Percentiles rank a stretch among this genome's conserved stretches.
These are phyloP conservation scores for Vitellaria paradoxa DNA, from an alignment of 179 eudicot genomes.

Conservation along the genomic window DNA sequence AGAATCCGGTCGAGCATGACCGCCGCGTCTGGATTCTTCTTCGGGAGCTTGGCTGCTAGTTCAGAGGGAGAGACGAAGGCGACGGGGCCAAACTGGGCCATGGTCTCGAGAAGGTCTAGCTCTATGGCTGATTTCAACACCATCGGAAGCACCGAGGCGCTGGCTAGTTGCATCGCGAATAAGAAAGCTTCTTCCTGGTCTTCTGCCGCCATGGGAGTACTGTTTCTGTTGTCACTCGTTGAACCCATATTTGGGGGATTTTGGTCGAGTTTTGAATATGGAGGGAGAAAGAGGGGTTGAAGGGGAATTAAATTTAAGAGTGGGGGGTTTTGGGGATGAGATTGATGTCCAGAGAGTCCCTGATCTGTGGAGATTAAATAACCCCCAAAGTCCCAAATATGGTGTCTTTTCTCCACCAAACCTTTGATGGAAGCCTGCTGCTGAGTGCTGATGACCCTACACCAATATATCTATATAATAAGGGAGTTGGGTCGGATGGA, in stretches of 20 bases:
- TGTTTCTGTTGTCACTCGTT: constrained; percentile 1
- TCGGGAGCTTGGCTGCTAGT: constrained; percentile 37
- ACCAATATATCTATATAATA: too few species aligned
- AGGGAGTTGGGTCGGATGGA: too few species aligned
- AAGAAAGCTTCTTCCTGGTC: constrained; percentile 27
- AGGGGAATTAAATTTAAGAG: too few species aligned
- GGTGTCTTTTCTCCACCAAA: too few species aligned
- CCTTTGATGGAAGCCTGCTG: too few species aligned
- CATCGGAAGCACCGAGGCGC: constrained; percentile 59
- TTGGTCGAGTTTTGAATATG: background rate
- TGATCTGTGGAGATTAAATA: too few species aligned
- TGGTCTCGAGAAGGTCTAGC: constrained; percentile 52
- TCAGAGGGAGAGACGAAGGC: constrained; percentile 39
- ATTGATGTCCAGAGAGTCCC: too few species aligned
- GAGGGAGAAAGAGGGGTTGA: background rate
- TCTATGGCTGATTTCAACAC: constrained; percentile 50
- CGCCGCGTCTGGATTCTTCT: constrained; percentile 37
- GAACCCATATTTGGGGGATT: constrained; percentile 21
- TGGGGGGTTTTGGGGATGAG: too few species aligned
- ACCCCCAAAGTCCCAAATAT: too few species aligned
- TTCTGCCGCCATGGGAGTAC: background rate
- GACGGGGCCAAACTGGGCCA: constrained; percentile 40
- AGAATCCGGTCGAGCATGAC: constrained; percentile 55
- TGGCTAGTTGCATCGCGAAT: constrained; percentile 53
- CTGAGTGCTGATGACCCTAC: too few species aligned